Conservation (phyloP, 192 early-diverging fungal genomes). For the Backusella australiensis region DNA sequence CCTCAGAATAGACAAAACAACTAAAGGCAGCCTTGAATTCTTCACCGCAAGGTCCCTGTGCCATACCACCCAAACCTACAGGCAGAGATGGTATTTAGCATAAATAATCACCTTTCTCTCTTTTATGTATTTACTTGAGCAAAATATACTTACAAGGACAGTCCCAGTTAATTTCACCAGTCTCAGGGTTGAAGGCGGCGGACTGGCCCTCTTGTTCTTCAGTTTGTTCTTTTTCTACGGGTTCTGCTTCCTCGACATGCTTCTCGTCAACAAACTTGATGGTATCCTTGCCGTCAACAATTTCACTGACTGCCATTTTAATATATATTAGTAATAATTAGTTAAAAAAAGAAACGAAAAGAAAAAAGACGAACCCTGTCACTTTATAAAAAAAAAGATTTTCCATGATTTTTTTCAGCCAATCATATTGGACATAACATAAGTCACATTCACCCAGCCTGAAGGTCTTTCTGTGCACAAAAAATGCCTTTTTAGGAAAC, state of each 20-base stretch:
- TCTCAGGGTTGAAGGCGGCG: slow-evolving; percentile 72
- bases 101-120: background rate
- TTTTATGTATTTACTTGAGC: background rate
- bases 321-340: slow-evolving; percentile 4
- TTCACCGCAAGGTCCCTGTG: slow-evolving; percentile 94
- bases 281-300: slow-evolving; percentile 36
- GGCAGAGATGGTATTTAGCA: no score
- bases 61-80: slow-evolving; percentile 81
- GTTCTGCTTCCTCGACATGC: slow-evolving; percentile 6
- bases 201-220: slow-evolving; percentile 31
- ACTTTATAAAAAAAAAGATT: background rate
- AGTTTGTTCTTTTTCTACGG: background rate
- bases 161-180: slow-evolving; percentile 95
- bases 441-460: background rate
- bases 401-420: background rate
- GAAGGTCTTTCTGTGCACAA: no score
- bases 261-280: slow-evolving; percentile 34
- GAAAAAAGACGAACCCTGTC: slow-evolving; percentile 15
- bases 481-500: no score
- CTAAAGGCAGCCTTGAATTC: slow-evolving; percentile 95
- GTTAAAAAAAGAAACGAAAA: background rate
- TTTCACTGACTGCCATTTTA: slow-evolving; percentile 12
- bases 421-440: background rate
- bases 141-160: slow-evolving; percentile 69
- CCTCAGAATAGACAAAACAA: slow-evolving; percentile 92